Evolutionary conservation across 2,329 filamentous ascomycete genomes (phyloP).

Genomic region (Ceratocystis variospora): DNA sequence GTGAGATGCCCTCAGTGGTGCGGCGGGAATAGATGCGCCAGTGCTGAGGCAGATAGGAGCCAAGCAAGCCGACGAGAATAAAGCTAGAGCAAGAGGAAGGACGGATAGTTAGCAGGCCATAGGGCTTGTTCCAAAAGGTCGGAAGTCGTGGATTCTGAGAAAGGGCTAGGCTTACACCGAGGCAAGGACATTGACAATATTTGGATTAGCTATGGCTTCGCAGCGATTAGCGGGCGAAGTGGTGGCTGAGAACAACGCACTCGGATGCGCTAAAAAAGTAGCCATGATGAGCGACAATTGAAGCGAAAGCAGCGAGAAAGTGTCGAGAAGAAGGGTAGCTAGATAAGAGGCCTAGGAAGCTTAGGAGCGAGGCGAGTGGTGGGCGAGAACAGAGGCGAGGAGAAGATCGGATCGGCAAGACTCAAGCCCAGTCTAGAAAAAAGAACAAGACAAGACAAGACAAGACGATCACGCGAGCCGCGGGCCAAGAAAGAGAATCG

Average conservation of each 20-base stretch:
- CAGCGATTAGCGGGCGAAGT: conserved; percentile 17
- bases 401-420: neutral
- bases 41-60: conserved; percentile 93
- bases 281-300: conserved; percentile 21
- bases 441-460: neutral
- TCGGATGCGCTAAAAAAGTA: conserved; percentile 21
- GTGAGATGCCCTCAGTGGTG: conserved; percentile 87
- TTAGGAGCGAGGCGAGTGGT: neutral
- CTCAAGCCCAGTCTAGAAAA: neutral
- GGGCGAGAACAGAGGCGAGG: neutral
- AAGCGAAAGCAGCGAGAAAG: too few relatives aligned
- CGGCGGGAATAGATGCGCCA: conserved; percentile 73
- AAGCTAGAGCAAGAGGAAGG: conserved; percentile 31
- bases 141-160: neutral
- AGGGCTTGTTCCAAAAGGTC: neutral
- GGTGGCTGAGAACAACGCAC: conserved; percentile 10
- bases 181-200: conserved; percentile 18
- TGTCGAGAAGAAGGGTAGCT: neutral
- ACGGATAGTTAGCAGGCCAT: neutral
- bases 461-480: neutral
- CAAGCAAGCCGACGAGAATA: conserved; percentile 73
- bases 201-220: conserved; percentile 19
- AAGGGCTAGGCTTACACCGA: conserved; percentile 18
- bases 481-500: neutral
- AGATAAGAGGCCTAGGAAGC: neutral